Conservation (phyloP, 805 yeast species). For the Lipomyces orientalis region DNA sequence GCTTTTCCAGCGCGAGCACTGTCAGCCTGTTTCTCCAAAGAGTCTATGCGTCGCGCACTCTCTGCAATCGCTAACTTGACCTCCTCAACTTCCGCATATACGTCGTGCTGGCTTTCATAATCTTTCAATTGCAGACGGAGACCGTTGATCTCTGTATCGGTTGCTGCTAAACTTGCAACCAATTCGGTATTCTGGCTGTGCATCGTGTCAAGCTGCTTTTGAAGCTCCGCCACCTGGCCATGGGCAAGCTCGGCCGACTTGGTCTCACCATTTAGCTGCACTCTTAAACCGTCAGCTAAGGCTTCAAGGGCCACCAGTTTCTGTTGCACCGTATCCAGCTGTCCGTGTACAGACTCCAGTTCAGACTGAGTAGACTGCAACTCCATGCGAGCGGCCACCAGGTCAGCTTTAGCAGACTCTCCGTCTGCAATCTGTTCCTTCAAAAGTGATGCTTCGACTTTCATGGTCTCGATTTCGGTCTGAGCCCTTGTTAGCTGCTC, state of each 20-base stretch:
- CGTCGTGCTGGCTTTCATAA: background rate
- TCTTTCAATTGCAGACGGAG: background rate
- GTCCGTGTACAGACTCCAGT: constrained; percentile 16
- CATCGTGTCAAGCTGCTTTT: constrained; percentile 27
- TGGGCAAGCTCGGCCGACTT: background rate
- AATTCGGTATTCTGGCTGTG: constrained; percentile 4
- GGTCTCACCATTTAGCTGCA: background rate
- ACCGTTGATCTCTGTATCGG: background rate
- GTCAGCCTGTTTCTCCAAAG: constrained; percentile 25
- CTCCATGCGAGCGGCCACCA: constrained; percentile 11
- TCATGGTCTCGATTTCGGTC: background rate
- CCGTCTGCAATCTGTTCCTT: background rate
- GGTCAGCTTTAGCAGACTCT: constrained; percentile 2
- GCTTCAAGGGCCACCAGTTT: background rate
- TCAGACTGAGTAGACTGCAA: constrained; percentile 10
- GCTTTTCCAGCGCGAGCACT: constrained; percentile 9
- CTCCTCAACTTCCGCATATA: constrained; percentile 22
- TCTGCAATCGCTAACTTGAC: constrained; percentile 25
- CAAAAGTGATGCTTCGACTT: background rate
- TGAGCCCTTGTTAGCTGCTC: background rate
- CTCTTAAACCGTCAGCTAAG: background rate
- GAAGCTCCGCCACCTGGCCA: constrained; percentile 23
- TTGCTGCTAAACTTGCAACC: background rate
- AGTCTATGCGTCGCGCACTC: constrained; percentile 15
- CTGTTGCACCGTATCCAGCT: constrained; percentile 26